Evolutionary conservation across 2,329 filamentous ascomycete genomes (phyloP), one percentile per base, ranked within the genome.

Genomic region (Colletotrichum caudatum): DNA sequence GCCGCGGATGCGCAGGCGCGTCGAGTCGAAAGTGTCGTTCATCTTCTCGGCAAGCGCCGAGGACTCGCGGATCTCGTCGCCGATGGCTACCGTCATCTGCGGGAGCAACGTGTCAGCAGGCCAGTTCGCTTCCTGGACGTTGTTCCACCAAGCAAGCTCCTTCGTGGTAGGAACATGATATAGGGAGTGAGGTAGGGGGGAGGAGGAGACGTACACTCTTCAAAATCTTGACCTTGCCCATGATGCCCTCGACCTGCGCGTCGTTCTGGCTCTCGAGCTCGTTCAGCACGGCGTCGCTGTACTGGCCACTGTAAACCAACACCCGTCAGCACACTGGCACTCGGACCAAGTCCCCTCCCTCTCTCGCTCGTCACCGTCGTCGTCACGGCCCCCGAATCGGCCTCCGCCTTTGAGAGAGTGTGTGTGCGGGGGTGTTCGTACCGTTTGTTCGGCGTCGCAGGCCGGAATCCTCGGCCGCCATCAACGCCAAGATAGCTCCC

Each of bases 181-280:
- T 23, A 9, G 63, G 35, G 56, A 44, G 62, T 26, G 59, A 66
- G 39, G 20, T 14, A 5, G 60, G 56, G 56, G 70, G 62, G 58
- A 60, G 62, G 33, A 54, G 16, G 60, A 57, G 75, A 86, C 92
- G 80, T 83, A 97, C 94, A 83, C 94, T 90, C 83, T 98, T 98
- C 77, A 98, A 80, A 84, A 94, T 90, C 84, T 88, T 91, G 72
- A 98, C 95, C 82, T 97, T 98, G 75, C 93, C 93, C 75, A 94
- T 88, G 78, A 98, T 95, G n/a, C 94, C 94, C 73, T 94, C 92
- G 14, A 98, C 91, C 77, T 98, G 92, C 70, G 90, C 87, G 76
- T 98, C 95, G 79, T 98, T 98, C 84, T 99, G 96, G 78, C 93
- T 95, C 85, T 99, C 96, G 72, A 99, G 88, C 83, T 97, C 94